phyloP scores from a whole-genome alignment of 2,329 filamentous ascomycete genomes.

The Fusarium concolor region DNA sequence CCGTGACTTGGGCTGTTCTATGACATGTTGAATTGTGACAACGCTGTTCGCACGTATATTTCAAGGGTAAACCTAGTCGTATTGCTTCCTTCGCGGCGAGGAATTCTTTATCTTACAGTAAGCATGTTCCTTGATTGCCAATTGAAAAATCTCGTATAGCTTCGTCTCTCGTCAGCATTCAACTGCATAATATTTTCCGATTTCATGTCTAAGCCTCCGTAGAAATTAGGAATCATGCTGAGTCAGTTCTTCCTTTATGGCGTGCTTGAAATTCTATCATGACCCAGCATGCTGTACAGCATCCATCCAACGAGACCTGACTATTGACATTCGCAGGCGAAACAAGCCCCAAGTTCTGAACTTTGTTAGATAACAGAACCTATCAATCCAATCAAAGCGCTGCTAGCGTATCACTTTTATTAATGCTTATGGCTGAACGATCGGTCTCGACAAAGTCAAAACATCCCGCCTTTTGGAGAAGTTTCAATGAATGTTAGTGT shows the following conservation, averaged over 20 bases:
- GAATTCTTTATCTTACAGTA: not conserved
- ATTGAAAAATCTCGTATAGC: fast-evolving
- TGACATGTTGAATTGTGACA: not conserved
- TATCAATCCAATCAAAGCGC: not conserved
- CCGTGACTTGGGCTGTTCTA: too few species aligned
- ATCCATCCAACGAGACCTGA: not conserved
- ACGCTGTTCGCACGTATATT: fast-evolving
- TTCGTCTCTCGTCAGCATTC: not conserved
- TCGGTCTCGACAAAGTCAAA: too few species aligned
- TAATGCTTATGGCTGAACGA: not conserved
- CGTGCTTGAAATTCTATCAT: not conserved
- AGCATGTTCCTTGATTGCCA: not conserved
- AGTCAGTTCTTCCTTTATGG: not conserved
- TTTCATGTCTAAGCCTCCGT: not conserved
- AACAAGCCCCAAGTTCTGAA: not conserved
- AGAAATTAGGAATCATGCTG: not conserved
- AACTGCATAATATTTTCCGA: too few species aligned
- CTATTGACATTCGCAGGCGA: not conserved
- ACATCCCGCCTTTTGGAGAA: too few species aligned
- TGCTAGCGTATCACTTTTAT: too few species aligned
- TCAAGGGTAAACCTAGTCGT: fast-evolving
- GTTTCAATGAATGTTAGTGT: too few species aligned
- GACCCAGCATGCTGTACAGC: not conserved
- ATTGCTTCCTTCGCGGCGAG: not conserved
- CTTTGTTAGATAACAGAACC: not conserved